Evolutionary conservation across 2,329 filamentous ascomycete genomes (phyloP).

Genomic region (Alternaria ethzedia): DNA sequence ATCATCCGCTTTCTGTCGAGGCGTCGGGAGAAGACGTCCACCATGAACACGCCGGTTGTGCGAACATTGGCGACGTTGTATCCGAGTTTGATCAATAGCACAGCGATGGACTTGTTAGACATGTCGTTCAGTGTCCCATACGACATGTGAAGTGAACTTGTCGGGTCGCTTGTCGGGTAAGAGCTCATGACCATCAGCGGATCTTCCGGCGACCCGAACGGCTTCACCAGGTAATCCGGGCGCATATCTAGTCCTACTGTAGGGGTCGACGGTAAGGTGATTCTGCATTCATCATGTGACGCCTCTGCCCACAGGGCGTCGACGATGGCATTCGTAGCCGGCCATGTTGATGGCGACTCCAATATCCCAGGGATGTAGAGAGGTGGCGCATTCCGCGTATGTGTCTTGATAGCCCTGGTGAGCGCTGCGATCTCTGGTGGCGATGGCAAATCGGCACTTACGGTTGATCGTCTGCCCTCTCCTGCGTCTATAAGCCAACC

Average conservation of each 20-base stretch:
- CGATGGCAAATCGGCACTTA: no score
- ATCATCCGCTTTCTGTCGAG: neutral
- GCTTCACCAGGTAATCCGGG: neutral
- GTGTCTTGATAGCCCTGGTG: no score
- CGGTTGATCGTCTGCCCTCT: no score
- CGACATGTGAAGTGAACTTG: neutral
- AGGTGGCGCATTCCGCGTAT: neutral
- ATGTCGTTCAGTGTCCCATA: neutral
- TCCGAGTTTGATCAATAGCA: neutral
- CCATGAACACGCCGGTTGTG: neutral
- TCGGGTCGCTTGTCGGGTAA: neutral
- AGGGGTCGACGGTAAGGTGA: neutral
- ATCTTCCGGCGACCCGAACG: neutral
- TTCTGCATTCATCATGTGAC: neutral
- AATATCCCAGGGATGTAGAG: neutral
- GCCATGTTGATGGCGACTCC: neutral
- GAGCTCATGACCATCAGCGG: neutral
- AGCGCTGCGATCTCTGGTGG: no score
- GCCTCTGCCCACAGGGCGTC: neutral
- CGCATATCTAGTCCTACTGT: neutral
- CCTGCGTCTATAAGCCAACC: no score
- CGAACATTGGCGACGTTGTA: neutral
- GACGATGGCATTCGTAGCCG: neutral
- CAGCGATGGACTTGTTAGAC: neutral
- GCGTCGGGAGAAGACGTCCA: neutral